A percentile compares a stretch with the other conserved stretches of the same genome.
Conservation (phyloP, 768 basidiomycete species). For the Russula sp. region DNA sequence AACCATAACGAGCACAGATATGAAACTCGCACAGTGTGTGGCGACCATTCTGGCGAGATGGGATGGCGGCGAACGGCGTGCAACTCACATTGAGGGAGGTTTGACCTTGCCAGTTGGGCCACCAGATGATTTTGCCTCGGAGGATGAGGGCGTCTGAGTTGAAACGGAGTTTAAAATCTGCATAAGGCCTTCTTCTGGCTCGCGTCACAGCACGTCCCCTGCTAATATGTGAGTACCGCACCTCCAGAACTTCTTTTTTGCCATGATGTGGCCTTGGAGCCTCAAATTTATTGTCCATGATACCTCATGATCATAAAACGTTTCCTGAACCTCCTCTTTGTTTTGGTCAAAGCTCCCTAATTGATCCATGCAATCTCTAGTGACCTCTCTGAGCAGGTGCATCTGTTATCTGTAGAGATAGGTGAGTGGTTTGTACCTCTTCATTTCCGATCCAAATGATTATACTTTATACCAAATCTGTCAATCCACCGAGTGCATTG, state of each 20-base stretch:
- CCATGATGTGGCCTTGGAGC: constrained; percentile 51
- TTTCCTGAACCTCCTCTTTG: constrained; percentile 43
- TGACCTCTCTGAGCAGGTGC: constrained; percentile 7
- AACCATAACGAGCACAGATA: background rate
- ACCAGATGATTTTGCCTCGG: constrained; percentile 16
- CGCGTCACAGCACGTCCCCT: background rate
- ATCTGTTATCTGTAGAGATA: constrained; percentile 8
- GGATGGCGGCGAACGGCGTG: constrained; percentile 31
- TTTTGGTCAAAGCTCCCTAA: background rate
- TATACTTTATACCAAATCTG: constrained; percentile 44
- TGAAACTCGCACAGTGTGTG: constrained; percentile 19
- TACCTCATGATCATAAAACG: constrained; percentile 49
- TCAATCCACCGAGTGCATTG: constrained; percentile 50
- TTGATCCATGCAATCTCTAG: background rate
- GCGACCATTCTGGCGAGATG: constrained; percentile 31
- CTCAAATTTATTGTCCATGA: constrained; percentile 69
- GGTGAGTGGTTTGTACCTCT: constrained; percentile 16
- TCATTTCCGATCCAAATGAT: constrained; percentile 33
- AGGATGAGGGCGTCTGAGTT: constrained; percentile 16
- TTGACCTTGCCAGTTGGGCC: constrained; percentile 30
- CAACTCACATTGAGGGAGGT: constrained; percentile 67
- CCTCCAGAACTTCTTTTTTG: background rate
- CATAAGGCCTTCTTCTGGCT: background rate
- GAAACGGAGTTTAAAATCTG: constrained; percentile 22
- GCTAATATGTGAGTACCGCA: constrained; percentile 23